These are phyloP conservation scores for Diaporthe amygdali DNA, from an alignment of 2,329 filamentous ascomycete species.

Conservation along the genomic window DNA sequence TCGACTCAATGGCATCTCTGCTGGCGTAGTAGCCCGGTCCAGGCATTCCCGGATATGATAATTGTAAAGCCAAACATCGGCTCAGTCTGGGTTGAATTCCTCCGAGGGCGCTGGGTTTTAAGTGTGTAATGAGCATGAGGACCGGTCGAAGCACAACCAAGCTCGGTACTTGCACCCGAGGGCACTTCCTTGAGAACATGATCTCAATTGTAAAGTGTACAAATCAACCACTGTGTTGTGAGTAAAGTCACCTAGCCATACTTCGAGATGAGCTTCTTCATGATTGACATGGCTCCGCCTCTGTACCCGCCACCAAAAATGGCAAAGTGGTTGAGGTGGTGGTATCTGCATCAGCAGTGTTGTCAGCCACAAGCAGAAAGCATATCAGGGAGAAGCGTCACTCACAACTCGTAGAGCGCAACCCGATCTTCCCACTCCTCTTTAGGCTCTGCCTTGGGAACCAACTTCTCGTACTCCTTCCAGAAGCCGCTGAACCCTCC, in stretches of 20 bases:
- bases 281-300: slow-evolving; percentile 77
- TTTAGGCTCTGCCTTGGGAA: slow-evolving; percentile 80
- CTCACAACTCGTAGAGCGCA: slow-evolving; percentile 80
- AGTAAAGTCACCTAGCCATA: slow-evolving; percentile 56
- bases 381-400: slow-evolving; percentile 32
- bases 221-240: not conserved
- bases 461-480: slow-evolving; percentile 75
- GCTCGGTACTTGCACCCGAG: too few relatives aligned
- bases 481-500: slow-evolving; percentile 83
- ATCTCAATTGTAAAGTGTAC: not conserved
- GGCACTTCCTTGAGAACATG: not conserved
- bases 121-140: not conserved
- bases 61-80: not conserved
- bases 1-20: too few relatives aligned
- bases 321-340: slow-evolving; percentile 87
- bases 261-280: slow-evolving; percentile 74
- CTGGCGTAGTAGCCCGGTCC: not conserved
- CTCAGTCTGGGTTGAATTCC: not conserved
- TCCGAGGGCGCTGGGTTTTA: not conserved
- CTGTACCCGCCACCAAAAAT: slow-evolving; percentile 84
- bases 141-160: not conserved
- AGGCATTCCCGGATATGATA: not conserved
- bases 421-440: slow-evolving; percentile 87
- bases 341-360: slow-evolving; percentile 62
- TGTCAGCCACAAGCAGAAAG: slow-evolving; percentile 27